Conservation (phyloP, 1,284 basidiomycete species). For the Coniophora puteana region DNA sequence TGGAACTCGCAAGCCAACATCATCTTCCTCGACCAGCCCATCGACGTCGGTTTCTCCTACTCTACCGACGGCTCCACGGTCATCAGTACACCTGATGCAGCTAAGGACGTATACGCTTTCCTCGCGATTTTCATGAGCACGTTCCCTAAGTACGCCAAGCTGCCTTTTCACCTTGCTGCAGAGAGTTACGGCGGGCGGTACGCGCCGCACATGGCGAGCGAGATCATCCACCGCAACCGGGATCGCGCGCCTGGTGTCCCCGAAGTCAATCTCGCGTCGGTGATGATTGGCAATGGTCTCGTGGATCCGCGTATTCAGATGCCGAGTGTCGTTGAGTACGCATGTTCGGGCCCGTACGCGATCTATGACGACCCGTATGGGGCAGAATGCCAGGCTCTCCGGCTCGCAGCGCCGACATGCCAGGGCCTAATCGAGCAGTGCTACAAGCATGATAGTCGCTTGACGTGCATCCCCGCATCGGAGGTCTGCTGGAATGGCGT, state of each 20-base stretch:
- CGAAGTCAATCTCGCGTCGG: constrained; percentile 41
- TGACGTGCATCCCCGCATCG: constrained; percentile 20
- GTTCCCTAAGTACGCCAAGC: constrained; percentile 48
- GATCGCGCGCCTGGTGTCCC: constrained; percentile 16
- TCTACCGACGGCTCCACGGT: constrained; percentile 38
- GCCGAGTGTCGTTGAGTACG: constrained; percentile 45
- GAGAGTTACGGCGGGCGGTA: constrained; percentile 43
- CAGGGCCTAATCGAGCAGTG: constrained; percentile 29
- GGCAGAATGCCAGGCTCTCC: constrained; percentile 31
- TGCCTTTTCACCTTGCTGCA: constrained; percentile 33
- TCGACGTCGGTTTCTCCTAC: constrained; percentile 60
- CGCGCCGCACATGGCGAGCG: constrained; percentile 41
- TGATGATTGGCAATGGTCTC: constrained; percentile 47
- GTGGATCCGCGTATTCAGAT: constrained; percentile 45
- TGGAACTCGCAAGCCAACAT: constrained; percentile 66
- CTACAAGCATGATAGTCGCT: constrained; percentile 22
- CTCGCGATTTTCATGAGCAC: constrained; percentile 64
- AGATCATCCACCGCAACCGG: constrained; percentile 44
- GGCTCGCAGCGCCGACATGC: constrained; percentile 34
- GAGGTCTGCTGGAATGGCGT: constrained; percentile 14
- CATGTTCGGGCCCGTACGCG: constrained; percentile 37
- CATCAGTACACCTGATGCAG: constrained; percentile 50
- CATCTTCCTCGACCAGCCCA: constrained; percentile 59
- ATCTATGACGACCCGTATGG: constrained; percentile 36
- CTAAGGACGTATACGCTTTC: constrained; percentile 57